Percentiles rank a stretch among this genome's conserved stretches.
These are phyloP conservation scores for Cymbopogon flexuosus DNA, from an alignment of 202 grass and related monocot species.

Conservation along the genomic window DNA sequence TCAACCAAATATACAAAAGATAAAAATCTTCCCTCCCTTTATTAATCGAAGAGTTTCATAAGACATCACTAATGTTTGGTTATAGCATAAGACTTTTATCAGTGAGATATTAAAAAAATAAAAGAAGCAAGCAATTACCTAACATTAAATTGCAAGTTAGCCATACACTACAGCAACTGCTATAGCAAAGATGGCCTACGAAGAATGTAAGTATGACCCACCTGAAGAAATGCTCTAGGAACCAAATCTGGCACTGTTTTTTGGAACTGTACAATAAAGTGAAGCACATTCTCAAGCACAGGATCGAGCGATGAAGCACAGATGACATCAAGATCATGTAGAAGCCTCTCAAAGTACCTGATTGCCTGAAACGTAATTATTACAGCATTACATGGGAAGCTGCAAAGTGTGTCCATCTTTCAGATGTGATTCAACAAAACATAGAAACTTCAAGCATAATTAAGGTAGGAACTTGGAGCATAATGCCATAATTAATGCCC, in stretches of 20 bases:
- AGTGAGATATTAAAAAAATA: background rate
- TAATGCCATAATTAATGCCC: background rate
- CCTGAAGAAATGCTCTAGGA: constrained; percentile 89
- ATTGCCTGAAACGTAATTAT: constrained; percentile 56
- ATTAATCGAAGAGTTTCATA: background rate
- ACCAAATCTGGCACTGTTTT: constrained; percentile 87
- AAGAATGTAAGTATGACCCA: constrained; percentile 29
- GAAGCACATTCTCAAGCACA: constrained; percentile 63
- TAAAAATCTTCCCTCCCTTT: background rate
- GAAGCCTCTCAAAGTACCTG: constrained; percentile 88
- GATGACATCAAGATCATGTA: constrained; percentile 71
- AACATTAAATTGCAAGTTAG: background rate
- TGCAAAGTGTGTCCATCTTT: constrained; percentile 15
- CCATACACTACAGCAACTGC: background rate
- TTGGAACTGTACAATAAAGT: constrained; percentile 84
- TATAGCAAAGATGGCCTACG: background rate
- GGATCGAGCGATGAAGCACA: constrained; percentile 68
- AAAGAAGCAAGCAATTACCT: background rate
- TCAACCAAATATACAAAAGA: background rate
- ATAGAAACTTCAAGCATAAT: background rate
- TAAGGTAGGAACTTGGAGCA: constrained; percentile 7
- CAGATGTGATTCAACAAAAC: constrained; percentile 21
- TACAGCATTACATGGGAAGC: constrained; percentile 9
- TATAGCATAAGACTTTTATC: background rate
- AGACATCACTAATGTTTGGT: background rate